A percentile compares a stretch with the other conserved stretches of the same genome.
phyloP scores from a whole-genome alignment of 2,329 filamentous ascomycete species.

The Sarocladium brachiariae region DNA sequence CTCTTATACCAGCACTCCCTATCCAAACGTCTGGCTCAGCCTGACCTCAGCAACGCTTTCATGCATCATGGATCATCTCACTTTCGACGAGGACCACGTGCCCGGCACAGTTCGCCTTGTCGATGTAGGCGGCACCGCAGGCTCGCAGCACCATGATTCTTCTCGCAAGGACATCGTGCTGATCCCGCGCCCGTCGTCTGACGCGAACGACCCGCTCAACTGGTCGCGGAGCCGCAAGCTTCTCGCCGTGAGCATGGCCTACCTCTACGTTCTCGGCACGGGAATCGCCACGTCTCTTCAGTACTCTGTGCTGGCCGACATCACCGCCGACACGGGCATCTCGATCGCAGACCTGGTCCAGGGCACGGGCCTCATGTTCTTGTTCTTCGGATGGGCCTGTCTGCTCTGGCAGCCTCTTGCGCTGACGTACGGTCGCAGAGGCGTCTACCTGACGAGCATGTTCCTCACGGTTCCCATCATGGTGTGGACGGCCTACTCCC shows the following conservation, averaged over 20 bases:
- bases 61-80: too few relatives aligned
- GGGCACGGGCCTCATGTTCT: constrained; percentile 46
- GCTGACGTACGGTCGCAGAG: constrained; percentile 43
- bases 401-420: constrained; percentile 47
- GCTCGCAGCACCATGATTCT: constrained; percentile 22
- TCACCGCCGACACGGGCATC: constrained; percentile 43
- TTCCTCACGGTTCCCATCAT: constrained; percentile 22
- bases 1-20: too few relatives aligned
- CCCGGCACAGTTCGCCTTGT: constrained; percentile 35
- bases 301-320: constrained; percentile 42
- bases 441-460: constrained; percentile 36
- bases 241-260: constrained; percentile 44
- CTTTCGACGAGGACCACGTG: constrained; percentile 15
- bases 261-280: constrained; percentile 47
- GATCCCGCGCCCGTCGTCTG: constrained; percentile 44
- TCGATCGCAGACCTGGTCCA: constrained; percentile 32
- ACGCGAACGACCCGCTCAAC: constrained; percentile 45
- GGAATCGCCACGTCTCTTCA: constrained; percentile 51
- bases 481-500: constrained; percentile 26
- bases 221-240: constrained; percentile 40
- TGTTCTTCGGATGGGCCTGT: constrained; percentile 43
- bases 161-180: constrained; percentile 36
- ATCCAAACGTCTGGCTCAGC: too few relatives aligned
- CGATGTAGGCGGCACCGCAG: constrained; percentile 27
- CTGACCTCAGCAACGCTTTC: too few relatives aligned